These are phyloP conservation scores for Aspergillus panamensis DNA, from an alignment of 495 filamentous ascomycete genomes.

Conservation along the genomic window DNA sequence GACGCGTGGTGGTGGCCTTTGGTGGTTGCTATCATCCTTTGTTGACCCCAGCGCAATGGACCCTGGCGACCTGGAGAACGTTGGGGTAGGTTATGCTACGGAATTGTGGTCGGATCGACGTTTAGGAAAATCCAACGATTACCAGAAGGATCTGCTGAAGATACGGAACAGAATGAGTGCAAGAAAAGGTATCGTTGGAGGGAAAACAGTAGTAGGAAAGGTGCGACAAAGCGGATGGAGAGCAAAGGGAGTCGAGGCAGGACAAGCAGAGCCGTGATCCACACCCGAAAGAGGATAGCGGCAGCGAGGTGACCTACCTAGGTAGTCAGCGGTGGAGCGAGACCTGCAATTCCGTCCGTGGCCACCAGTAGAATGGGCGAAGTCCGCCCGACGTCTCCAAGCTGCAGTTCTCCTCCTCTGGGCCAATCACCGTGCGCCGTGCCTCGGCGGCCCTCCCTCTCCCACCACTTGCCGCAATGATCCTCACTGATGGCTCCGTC, in stretches of 20 bases:
- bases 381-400: constrained; percentile 24
- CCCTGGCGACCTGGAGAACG: not conserved
- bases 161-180: constrained; percentile 44
- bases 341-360: constrained; percentile 12
- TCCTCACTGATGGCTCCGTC: constrained; percentile 20
- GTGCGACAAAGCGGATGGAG: not conserved
- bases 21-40: constrained; percentile 3
- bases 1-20: not conserved
- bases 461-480: constrained; percentile 24
- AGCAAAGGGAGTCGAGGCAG: constrained; percentile 7
- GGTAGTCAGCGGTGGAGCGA: too few relatives aligned
- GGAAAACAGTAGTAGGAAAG: constrained; percentile 12
- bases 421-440: constrained; percentile 38
- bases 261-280: not conserved
- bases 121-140: not conserved
- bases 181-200: constrained; percentile 30
- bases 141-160: constrained; percentile 15
- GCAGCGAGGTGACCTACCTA: constrained; percentile 16
- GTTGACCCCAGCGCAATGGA: not conserved
- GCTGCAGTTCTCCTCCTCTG: constrained; percentile 39
- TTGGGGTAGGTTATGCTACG: not conserved
- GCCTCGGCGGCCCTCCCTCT: constrained; percentile 28
- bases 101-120: not conserved
- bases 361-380: too few relatives aligned
- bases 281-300: constrained; percentile 21